Evolutionary conservation across 2,329 filamentous ascomycete genomes (phyloP).

Genomic region (Fusarium sp.): DNA sequence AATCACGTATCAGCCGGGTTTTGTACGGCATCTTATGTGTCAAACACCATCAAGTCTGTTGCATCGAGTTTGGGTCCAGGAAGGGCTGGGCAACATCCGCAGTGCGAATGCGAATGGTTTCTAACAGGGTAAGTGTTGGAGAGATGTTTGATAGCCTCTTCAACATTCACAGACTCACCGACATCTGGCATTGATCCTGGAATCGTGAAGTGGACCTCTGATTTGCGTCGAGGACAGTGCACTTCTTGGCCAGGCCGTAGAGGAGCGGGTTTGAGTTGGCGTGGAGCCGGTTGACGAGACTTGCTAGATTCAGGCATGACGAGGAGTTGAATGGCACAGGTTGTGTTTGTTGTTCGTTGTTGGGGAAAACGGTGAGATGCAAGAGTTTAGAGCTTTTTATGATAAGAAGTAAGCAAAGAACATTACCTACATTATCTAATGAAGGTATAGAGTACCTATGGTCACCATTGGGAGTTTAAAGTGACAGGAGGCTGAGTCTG

Average conservation of each 20-base stretch:
- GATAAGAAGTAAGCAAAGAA: background rate
- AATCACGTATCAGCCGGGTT: background rate
- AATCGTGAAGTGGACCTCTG: constrained; percentile 46
- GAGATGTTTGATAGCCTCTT: background rate
- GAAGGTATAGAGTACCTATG: background rate
- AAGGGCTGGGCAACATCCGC: constrained; percentile 50
- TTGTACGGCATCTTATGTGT: background rate
- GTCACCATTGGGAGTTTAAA: background rate
- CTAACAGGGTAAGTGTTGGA: constrained; percentile 29
- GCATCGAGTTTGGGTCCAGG: constrained; percentile 46
- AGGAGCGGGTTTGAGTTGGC: constrained; percentile 43
- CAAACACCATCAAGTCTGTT: constrained; percentile 16
- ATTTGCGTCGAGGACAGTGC: constrained; percentile 41
- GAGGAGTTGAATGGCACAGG: background rate
- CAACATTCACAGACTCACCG: constrained; percentile 34
- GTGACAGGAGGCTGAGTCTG: background rate
- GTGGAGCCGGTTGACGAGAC: constrained; percentile 32
- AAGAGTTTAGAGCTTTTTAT: background rate
- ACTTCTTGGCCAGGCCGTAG: constrained; percentile 30
- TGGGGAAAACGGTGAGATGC: background rate
- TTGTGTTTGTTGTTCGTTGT: background rate
- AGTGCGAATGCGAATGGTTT: constrained; percentile 44
- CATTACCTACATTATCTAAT: background rate
- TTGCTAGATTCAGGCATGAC: constrained; percentile 35
- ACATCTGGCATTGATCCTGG: constrained; percentile 43